phyloP scores from a whole-genome alignment of 805 yeast species.

The Tetrapisispora fleetii region DNA sequence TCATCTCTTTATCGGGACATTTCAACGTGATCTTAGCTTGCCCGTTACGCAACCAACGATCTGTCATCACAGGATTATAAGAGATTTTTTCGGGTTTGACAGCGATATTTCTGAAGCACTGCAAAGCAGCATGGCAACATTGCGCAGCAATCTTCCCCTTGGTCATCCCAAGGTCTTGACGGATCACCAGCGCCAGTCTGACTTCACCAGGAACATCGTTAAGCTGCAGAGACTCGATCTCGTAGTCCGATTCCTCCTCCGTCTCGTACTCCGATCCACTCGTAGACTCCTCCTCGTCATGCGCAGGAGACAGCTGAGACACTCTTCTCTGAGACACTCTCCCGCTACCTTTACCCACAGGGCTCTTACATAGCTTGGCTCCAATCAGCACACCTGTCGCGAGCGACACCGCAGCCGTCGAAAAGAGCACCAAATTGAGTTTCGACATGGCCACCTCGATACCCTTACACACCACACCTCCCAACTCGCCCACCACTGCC shows the following conservation, averaged over 20 bases:
- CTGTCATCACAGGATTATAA: constrained; percentile 52
- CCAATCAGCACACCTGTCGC: background rate
- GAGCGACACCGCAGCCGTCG: background rate
- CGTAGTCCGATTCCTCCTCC: constrained; percentile 45
- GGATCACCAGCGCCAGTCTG: constrained; percentile 76
- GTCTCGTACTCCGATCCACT: constrained; percentile 30
- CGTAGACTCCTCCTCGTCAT: too few relatives aligned
- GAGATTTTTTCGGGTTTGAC: constrained; percentile 37
- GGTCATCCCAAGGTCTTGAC: constrained; percentile 84
- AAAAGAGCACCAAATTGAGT: background rate
- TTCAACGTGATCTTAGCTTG: constrained; percentile 91
- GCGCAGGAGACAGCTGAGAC: too few relatives aligned
- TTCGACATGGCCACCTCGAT: constrained; percentile 1
- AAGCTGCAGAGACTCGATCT: constrained; percentile 48
- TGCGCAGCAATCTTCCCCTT: constrained; percentile 97
- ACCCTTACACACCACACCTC: background rate
- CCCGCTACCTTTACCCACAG: background rate
- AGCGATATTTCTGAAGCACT: constrained; percentile 65
- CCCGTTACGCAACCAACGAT: constrained; percentile 74
- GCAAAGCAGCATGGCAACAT: constrained; percentile 95
- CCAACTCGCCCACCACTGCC: too few relatives aligned
- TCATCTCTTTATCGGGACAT: constrained; percentile 51
- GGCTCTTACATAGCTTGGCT: background rate
- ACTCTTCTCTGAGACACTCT: too few relatives aligned
- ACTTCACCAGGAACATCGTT: constrained; percentile 71